Evolutionary conservation across 371 early-diverging fungal species (phyloP).

Genomic region (Capniomyces stellatus): DNA sequence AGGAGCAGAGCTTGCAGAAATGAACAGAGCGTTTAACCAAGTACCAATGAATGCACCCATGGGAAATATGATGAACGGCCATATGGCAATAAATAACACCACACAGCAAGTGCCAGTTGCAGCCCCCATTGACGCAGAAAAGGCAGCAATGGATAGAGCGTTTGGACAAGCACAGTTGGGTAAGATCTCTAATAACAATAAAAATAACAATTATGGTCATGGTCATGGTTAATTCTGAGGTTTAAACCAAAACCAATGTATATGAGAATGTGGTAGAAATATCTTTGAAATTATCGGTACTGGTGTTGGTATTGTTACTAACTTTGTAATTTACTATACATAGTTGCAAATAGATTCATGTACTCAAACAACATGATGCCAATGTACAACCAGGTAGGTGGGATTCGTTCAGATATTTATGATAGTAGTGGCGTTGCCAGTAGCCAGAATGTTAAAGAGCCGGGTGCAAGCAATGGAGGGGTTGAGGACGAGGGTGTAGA

Average conservation of each 20-base stretch:
- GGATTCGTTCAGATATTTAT: neutral
- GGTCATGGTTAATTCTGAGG: too few species aligned
- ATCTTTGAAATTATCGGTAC: too few species aligned
- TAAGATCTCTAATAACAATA: slow-evolving; percentile 8
- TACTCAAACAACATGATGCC: slow-evolving; percentile 13
- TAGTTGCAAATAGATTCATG: slow-evolving; percentile 7
- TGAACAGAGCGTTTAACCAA: slow-evolving; percentile 35
- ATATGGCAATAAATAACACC: slow-evolving; percentile 1
- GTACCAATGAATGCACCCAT: slow-evolving; percentile 8
- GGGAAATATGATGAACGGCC: slow-evolving; percentile 14
- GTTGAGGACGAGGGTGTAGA: slow-evolving; percentile 12
- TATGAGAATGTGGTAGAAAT: too few species aligned
- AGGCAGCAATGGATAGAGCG: slow-evolving; percentile 48
- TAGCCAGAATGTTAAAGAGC: neutral
- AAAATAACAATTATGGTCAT: too few species aligned
- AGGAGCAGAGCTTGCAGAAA: slow-evolving; percentile 29
- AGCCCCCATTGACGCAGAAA: slow-evolving; percentile 22
- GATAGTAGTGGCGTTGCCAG: too few species aligned
- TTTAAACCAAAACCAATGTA: too few species aligned
- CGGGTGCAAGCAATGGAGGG: neutral
- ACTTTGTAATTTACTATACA: too few species aligned
- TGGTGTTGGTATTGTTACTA: too few species aligned
- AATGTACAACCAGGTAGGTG: neutral
- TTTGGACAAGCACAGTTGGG: slow-evolving; percentile 39
- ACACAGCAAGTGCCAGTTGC: slow-evolving; percentile 19